Percentiles rank a stretch among this genome's conserved stretches.
phyloP scores from a whole-genome alignment of 805 yeast genomes.

The Danielozyma ontarioensis region DNA sequence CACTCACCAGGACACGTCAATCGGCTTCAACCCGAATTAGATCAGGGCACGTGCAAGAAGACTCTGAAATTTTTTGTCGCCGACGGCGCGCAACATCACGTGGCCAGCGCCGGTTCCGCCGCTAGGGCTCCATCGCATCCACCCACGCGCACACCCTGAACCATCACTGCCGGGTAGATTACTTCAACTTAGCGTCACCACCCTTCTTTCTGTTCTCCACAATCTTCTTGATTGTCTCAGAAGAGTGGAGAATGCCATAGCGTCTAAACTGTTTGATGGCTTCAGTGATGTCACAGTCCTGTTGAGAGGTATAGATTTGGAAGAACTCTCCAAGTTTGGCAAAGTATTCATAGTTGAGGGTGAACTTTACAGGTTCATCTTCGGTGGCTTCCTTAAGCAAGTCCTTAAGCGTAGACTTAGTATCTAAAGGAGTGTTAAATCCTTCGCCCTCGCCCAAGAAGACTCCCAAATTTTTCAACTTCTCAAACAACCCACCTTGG shows the following conservation, averaged over 20 bases:
- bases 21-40: too few relatives aligned
- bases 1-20: too few relatives aligned
- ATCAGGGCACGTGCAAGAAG: too few relatives aligned
- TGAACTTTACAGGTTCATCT: constrained; percentile 39
- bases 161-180: too few relatives aligned
- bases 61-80: too few relatives aligned
- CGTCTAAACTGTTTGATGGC: constrained; percentile 61
- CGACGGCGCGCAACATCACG: too few relatives aligned
- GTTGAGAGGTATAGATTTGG: constrained; percentile 31
- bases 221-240: constrained; percentile 34
- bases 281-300: constrained; percentile 36
- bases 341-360: constrained; percentile 52
- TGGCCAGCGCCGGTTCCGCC: too few relatives aligned
- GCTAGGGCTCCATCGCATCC: too few relatives aligned
- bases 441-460: constrained; percentile 79
- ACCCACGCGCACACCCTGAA: too few relatives aligned
- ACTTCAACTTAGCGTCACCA: constrained; percentile 19
- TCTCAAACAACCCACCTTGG: constrained; percentile 62
- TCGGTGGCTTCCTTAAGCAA: constrained; percentile 23
- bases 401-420: constrained; percentile 31
- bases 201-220: constrained; percentile 33
- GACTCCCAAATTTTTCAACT: constrained; percentile 55
- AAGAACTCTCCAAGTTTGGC: constrained; percentile 45
- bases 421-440: constrained; percentile 52
- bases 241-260: constrained; percentile 54